Percentiles rank a stretch among this genome's conserved stretches.
These are phyloP conservation scores for Vitellaria paradoxa DNA, from an alignment of 179 eudicot genomes.

Conservation along the genomic window DNA sequence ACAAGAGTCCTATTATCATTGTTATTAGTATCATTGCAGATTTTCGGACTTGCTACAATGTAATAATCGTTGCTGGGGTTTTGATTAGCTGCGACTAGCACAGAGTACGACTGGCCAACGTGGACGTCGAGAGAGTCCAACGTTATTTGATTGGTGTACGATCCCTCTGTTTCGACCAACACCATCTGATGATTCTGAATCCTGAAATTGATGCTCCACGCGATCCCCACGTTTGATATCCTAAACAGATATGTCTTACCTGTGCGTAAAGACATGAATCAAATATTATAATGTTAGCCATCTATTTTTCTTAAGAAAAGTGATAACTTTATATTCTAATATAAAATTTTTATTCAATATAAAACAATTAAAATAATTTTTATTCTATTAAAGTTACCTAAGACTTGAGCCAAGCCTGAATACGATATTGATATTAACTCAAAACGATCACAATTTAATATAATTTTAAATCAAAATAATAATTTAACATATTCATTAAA, in stretches of 20 bases:
- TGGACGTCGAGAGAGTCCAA: constrained; percentile 34
- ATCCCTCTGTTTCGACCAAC: constrained; percentile 41
- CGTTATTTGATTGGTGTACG: constrained; percentile 28
- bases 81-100: constrained; percentile 31
- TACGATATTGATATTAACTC: no score
- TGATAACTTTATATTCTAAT: no score
- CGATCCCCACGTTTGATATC: constrained; percentile 33
- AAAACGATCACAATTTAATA: no score
- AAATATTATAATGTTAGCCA: not conserved
- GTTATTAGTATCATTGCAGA: constrained; percentile 5
- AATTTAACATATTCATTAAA: no score
- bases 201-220: constrained; percentile 32
- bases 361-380: no score
- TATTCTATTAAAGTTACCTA: no score
- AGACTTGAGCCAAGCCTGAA: no score
- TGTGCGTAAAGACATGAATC: not conserved
- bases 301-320: no score
- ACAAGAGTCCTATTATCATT: constrained; percentile 11
- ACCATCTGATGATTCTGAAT: constrained; percentile 33
- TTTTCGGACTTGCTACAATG: constrained; percentile 32
- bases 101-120: constrained; percentile 45
- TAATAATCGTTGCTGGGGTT: constrained; percentile 16
- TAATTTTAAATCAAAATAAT: no score
- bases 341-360: not conserved
- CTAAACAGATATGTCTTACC: constrained; percentile 34